Evolutionary conservation across 768 basidiomycete genomes (phyloP), one percentile per base, ranked within the genome.

Genomic region (Auricularia sp.): DNA sequence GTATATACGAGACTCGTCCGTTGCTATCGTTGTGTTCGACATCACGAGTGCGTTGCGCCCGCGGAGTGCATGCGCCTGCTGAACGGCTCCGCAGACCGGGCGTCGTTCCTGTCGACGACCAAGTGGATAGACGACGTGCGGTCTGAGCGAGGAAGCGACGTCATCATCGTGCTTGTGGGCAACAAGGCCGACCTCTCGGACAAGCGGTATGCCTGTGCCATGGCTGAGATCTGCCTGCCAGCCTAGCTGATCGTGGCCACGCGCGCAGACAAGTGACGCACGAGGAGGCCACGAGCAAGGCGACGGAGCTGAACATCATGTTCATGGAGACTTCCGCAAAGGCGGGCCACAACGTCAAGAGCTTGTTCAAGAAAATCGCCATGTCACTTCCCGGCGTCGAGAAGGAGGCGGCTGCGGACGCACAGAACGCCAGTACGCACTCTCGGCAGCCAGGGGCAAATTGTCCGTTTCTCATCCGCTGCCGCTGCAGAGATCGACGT

Each of bases 121-220:
- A 99, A 98, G 77, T 99, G 97, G 97, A 94, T 99, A 78, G 97
- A 99, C 74, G 97, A 99, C 70, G 97, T 99, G 35, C 85, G 95
- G 65, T 95, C 94, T 66, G 97, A 99, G 75, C 82, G 97, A 71
- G 97, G 97, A 66, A 91, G 87, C 76, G 97, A 99, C 71, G 97
- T 99, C 43, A 97, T 98, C 70, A 97, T 99, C 69, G 96, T 98
- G 16, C 79, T 99, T 21, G 97, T 98, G 8, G 97, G 97, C 60
- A 99, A 99, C 78, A 99, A 99, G 81, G 97, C 97, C 34, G 97
- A 99, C 77, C 78, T 99, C 67, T 97, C 94, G 53, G 97, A 98
- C 75, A 98, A 98, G 77, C 87, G 97, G 95, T 97, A 71, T 61
- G 87, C 79, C 36, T 42, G 54, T 5, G 11, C 58, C 35, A 5